These are phyloP conservation scores for Rhizopogon roseolus DNA, from an alignment of 768 basidiomycete species.

Conservation along the genomic window DNA sequence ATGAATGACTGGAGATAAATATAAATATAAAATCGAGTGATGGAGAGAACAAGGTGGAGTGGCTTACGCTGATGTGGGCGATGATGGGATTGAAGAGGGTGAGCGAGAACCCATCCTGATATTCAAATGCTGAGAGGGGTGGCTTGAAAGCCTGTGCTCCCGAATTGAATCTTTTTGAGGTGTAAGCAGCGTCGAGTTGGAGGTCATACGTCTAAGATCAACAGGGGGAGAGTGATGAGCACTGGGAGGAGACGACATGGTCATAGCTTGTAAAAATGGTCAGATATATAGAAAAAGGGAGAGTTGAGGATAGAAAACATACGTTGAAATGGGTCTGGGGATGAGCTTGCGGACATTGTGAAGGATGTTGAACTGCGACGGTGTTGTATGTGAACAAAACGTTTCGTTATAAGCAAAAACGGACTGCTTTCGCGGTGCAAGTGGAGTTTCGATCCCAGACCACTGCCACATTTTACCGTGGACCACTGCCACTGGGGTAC, in stretches of 20 bases:
- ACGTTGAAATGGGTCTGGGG: slow-evolving; percentile 17
- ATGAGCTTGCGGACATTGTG: slow-evolving; percentile 10
- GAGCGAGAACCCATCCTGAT: slow-evolving; percentile 57
- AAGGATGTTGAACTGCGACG: slow-evolving; percentile 7
- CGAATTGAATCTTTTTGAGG: slow-evolving; percentile 25
- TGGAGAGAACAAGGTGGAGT: slow-evolving; percentile 6
- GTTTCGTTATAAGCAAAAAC: not conserved
- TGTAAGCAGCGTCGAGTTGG: slow-evolving; percentile 38
- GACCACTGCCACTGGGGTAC: not conserved
- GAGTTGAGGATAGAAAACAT: slow-evolving; percentile 1
- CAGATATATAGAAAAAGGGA: not conserved
- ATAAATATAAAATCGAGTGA: slow-evolving; percentile 6
- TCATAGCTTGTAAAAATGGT: slow-evolving; percentile 9
- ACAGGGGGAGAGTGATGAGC: slow-evolving; percentile 28
- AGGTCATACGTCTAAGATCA: slow-evolving; percentile 56
- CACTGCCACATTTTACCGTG: not conserved
- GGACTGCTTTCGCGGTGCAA: slow-evolving; percentile 1
- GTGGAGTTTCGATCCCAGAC: not conserved
- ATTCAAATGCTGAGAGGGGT: slow-evolving; percentile 46
- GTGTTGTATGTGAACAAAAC: slow-evolving; percentile 5
- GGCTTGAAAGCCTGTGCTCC: slow-evolving; percentile 35
- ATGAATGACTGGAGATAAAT: slow-evolving; percentile 44
- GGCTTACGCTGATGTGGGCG: slow-evolving; percentile 69
- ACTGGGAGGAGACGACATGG: slow-evolving; percentile 5
- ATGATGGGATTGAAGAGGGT: slow-evolving; percentile 73